Conservation (phyloP, 805 yeast species). For the Candida peoriensis region DNA sequence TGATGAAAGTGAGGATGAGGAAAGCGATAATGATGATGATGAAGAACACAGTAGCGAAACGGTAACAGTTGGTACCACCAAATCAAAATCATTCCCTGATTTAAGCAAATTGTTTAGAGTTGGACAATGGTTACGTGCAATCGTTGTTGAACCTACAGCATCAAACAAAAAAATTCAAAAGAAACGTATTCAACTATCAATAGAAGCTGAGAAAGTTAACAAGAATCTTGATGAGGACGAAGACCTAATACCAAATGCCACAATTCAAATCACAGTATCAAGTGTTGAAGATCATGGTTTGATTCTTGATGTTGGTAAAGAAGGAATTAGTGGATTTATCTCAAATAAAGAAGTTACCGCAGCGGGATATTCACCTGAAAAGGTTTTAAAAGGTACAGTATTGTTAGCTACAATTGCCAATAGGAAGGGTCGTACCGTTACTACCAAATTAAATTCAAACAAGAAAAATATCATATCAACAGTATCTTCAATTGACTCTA, state of each 20-base stretch:
- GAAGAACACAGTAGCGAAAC: slow-evolving; percentile 32
- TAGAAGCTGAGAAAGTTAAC: slow-evolving; percentile 75
- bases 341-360: slow-evolving; percentile 58
- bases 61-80: slow-evolving; percentile 22
- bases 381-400: slow-evolving; percentile 58
- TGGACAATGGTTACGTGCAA: slow-evolving; percentile 87
- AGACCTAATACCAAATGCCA: slow-evolving; percentile 56
- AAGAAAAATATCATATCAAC: slow-evolving; percentile 46
- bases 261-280: slow-evolving; percentile 71
- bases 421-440: slow-evolving; percentile 50
- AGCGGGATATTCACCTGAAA: slow-evolving; percentile 31
- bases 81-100: slow-evolving; percentile 46
- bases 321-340: slow-evolving; percentile 61
- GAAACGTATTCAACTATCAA: slow-evolving; percentile 63
- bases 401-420: slow-evolving; percentile 55
- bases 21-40: slow-evolving; percentile 32
- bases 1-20: slow-evolving; percentile 42
- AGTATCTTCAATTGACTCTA: slow-evolving; percentile 70
- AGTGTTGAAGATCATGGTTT: slow-evolving; percentile 93
- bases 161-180: slow-evolving; percentile 35
- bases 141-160: slow-evolving; percentile 52
- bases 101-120: slow-evolving; percentile 48
- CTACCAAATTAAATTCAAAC: slow-evolving; percentile 43
- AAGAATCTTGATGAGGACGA: slow-evolving; percentile 46
- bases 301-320: slow-evolving; percentile 63